These are phyloP conservation scores for Nakazawaea holstii DNA, from an alignment of 805 yeast genomes.

Conservation along the genomic window DNA sequence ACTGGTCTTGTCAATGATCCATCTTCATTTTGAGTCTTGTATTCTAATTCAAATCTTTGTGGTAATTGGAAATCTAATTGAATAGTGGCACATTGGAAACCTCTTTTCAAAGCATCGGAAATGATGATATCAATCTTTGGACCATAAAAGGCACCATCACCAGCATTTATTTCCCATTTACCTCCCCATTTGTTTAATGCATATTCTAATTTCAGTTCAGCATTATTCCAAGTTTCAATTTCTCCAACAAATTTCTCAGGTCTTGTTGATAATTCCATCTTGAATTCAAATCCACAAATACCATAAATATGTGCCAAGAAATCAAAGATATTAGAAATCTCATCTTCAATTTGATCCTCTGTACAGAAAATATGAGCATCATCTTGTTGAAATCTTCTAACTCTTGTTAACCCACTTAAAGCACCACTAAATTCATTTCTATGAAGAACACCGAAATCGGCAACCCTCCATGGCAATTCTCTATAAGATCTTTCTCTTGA, in stretches of 20 bases:
- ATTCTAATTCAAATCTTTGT: constrained; percentile 84
- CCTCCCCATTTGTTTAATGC: constrained; percentile 86
- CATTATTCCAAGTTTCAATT: constrained; percentile 87
- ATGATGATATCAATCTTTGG: constrained; percentile 96
- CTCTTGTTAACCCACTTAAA: constrained; percentile 90
- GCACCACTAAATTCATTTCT: constrained; percentile 97
- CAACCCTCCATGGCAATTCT: constrained; percentile 98
- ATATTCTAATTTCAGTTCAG: constrained; percentile 77
- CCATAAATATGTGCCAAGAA: constrained; percentile 85
- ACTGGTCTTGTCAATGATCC: constrained; percentile 76
- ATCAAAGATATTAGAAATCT: constrained; percentile 79
- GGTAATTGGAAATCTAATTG: constrained; percentile 99
- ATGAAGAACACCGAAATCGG: constrained; percentile 96
- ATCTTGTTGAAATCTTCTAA: constrained; percentile 98
- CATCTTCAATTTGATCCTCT: constrained; percentile 81
- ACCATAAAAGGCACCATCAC: constrained; percentile 96
- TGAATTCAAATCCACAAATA: constrained; percentile 88
- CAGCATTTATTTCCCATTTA: constrained; percentile 90
- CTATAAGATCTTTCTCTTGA: constrained; percentile 92
- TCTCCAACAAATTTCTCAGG: constrained; percentile 97
- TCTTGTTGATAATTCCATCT: constrained; percentile 95
- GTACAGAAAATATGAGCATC: constrained; percentile 98
- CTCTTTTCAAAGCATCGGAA: constrained; percentile 89
- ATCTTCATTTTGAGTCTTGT: constrained; percentile 63
- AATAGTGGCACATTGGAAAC: constrained; percentile 99